A percentile compares a stretch with the other conserved stretches of the same genome.
phyloP scores from a whole-genome alignment of 202 grass and related monocot species.

The Carex sylvatica region DNA sequence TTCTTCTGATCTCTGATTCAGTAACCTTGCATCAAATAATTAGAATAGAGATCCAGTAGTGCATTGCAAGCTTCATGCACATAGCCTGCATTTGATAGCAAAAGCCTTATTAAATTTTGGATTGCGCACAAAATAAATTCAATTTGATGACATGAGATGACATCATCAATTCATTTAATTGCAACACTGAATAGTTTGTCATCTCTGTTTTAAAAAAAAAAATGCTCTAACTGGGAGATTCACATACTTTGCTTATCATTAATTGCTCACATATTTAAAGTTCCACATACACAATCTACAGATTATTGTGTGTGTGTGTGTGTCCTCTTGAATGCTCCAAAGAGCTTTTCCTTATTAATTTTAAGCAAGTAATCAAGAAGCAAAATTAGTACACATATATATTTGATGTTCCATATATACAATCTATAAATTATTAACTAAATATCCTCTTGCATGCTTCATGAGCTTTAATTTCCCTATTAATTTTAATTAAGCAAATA shows the following conservation, averaged over 20 bases:
- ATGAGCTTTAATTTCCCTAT: too few species aligned
- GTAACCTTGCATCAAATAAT: slow-evolving; percentile 14
- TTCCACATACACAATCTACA: background rate
- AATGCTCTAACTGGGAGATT: background rate
- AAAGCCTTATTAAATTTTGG: background rate
- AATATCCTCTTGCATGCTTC: too few species aligned
- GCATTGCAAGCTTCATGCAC: background rate
- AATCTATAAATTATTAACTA: background rate
- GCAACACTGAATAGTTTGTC: background rate
- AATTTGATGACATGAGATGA: background rate
- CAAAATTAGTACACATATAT: background rate
- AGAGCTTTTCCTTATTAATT: background rate
- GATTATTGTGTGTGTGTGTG: background rate
- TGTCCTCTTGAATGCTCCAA: background rate
- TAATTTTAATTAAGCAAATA: background rate
- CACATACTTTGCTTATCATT: background rate
- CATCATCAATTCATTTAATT: background rate
- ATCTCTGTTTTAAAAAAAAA: background rate
- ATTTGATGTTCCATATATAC: background rate
- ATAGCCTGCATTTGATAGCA: slow-evolving; percentile 9
- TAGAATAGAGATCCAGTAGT: background rate
- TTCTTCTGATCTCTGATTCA: background rate
- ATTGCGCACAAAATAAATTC: background rate
- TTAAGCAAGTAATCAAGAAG: background rate
- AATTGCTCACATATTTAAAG: background rate